These are phyloP conservation scores for Hyphopichia pseudoburtonii DNA, from an alignment of 1,139 yeast species.

Conservation along the genomic window DNA sequence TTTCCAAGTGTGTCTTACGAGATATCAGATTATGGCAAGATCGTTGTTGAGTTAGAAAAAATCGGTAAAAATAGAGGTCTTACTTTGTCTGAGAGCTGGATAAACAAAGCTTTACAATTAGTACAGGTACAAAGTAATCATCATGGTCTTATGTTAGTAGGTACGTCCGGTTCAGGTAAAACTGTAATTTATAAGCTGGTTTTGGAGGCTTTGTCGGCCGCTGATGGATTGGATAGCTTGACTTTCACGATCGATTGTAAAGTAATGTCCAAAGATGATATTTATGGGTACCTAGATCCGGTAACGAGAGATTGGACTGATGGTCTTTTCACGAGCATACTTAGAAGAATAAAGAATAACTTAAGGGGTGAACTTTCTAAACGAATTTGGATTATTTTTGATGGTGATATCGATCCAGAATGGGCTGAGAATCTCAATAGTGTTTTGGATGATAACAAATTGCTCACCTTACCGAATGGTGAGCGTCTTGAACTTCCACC, in stretches of 20 bases:
- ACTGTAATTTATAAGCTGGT: constrained; percentile 54
- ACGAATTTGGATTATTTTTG: constrained; percentile 79
- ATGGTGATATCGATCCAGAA: constrained; percentile 91
- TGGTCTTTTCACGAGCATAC: constrained; percentile 72
- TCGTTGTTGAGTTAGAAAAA: constrained; percentile 15
- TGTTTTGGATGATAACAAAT: constrained; percentile 83
- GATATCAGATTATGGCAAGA: constrained; percentile 13
- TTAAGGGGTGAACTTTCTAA: constrained; percentile 57
- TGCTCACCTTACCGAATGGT: constrained; percentile 85
- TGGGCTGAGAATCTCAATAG: constrained; percentile 94
- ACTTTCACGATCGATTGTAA: constrained; percentile 69
- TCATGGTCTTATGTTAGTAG: constrained; percentile 83
- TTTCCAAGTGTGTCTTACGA: constrained; percentile 20
- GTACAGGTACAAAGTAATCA: constrained; percentile 62
- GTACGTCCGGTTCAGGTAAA: constrained; percentile 78
- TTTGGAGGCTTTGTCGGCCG: constrained; percentile 39
- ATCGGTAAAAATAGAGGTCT: constrained; percentile 20
- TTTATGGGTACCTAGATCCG: constrained; percentile 72
- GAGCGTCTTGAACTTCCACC: constrained; percentile 72
- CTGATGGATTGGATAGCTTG: constrained; percentile 37
- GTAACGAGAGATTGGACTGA: constrained; percentile 92
- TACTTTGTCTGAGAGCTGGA: constrained; percentile 39
- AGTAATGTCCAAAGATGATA: constrained; percentile 60
- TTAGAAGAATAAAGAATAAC: constrained; percentile 61
- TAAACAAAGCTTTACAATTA: constrained; percentile 61